Percentiles rank a stretch among this genome's conserved stretches.
phyloP scores from a whole-genome alignment of 2,329 filamentous ascomycete genomes.

The Dothistroma pini region DNA sequence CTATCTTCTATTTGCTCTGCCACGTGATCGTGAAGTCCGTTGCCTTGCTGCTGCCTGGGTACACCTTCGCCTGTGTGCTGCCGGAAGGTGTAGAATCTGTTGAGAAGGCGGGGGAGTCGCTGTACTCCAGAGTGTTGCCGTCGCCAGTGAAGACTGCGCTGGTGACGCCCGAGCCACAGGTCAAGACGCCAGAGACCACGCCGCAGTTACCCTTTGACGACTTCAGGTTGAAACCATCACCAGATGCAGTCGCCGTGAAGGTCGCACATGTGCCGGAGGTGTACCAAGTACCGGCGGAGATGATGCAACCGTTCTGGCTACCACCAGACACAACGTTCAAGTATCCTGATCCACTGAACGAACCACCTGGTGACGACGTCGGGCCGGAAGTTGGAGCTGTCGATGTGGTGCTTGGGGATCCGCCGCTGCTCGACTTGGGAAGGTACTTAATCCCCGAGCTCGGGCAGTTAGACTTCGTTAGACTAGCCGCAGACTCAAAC shows the following conservation, averaged over 20 bases:
- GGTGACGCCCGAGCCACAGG: slow-evolving; percentile 51
- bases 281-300: slow-evolving; percentile 65
- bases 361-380: slow-evolving; percentile 28
- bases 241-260: slow-evolving; percentile 51
- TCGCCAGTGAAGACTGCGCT: slow-evolving; percentile 41
- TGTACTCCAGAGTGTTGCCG: slow-evolving; percentile 37
- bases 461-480: slow-evolving; percentile 61
- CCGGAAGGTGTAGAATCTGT: slow-evolving; percentile 43
- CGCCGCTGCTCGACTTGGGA: slow-evolving; percentile 48
- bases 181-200: slow-evolving; percentile 52
- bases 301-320: slow-evolving; percentile 60
- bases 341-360: slow-evolving; percentile 58
- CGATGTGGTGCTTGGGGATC: slow-evolving; percentile 29
- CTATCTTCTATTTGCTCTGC: slow-evolving; percentile 31
- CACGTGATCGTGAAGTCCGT: slow-evolving; percentile 38
- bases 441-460: slow-evolving; percentile 60
- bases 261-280: slow-evolving; percentile 64
- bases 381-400: slow-evolving; percentile 33
- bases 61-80: slow-evolving; percentile 45
- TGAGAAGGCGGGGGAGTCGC: slow-evolving; percentile 41
- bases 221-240: slow-evolving; percentile 53
- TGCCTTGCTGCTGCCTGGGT: slow-evolving; percentile 33
- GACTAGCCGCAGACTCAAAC: slow-evolving; percentile 54
- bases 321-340: slow-evolving; percentile 54
- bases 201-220: slow-evolving; percentile 59